phyloP scores from a whole-genome alignment of 148 eudicot species.

The Heliamphora exappendiculata region DNA sequence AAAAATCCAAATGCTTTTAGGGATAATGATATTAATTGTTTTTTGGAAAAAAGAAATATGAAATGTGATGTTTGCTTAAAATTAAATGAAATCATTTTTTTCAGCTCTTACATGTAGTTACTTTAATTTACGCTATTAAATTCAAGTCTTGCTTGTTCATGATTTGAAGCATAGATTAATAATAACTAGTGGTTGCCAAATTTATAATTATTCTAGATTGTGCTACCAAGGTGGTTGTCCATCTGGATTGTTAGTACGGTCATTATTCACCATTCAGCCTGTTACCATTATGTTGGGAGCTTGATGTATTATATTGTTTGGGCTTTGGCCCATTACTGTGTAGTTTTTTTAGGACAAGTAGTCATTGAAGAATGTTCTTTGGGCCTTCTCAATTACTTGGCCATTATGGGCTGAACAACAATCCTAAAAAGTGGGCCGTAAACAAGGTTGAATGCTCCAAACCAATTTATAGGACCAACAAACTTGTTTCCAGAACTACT shows the following conservation, averaged over 20 bases:
- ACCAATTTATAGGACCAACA: background rate
- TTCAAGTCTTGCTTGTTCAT: background rate
- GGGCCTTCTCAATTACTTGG: background rate
- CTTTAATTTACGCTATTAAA: too few species aligned
- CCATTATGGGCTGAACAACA: background rate
- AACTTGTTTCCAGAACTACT: background rate
- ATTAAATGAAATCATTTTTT: background rate
- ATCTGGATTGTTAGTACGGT: background rate
- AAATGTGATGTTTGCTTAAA: background rate
- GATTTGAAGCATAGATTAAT: background rate
- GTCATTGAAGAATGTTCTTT: constrained; percentile 1
- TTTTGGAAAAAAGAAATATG: background rate
- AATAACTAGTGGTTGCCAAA: too few species aligned
- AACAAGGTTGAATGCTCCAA: background rate
- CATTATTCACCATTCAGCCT: background rate
- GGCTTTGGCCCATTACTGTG: background rate
- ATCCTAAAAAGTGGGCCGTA: background rate
- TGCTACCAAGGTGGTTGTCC: background rate
- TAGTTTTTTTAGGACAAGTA: background rate
- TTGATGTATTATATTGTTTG: background rate
- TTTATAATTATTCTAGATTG: background rate
- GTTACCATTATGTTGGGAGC: background rate
- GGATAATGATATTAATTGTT: background rate
- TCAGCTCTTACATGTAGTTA: background rate
- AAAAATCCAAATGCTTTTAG: background rate